phyloP scores from a whole-genome alignment of 2,329 filamentous ascomycete genomes.

The Diplodia scrobiculata region DNA sequence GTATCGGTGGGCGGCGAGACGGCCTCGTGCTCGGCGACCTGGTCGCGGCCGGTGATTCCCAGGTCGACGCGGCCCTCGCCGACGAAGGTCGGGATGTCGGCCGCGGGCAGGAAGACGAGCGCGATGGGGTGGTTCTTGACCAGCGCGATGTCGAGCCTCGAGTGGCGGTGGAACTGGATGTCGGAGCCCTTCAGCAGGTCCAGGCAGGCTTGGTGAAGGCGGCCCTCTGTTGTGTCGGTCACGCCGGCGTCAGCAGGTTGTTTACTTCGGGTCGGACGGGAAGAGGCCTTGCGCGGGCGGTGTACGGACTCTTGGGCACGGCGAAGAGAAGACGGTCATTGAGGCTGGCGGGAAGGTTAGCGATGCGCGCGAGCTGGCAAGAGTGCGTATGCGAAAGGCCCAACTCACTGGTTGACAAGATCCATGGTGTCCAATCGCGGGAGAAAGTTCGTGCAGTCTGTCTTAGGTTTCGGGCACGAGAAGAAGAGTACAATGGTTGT shows the following conservation, averaged over 20 bases:
- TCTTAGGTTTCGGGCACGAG: not conserved
- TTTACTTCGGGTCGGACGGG: not conserved
- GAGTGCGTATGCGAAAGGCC: conserved; percentile 23
- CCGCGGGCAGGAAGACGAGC: conserved; percentile 93
- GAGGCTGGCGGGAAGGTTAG: conserved; percentile 62
- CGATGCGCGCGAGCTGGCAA: conserved; percentile 33
- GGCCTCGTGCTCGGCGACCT: conserved; percentile 87
- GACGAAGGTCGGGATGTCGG: conserved; percentile 96
- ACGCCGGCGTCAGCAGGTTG: conserved; percentile 24
- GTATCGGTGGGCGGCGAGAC: conserved; percentile 51
- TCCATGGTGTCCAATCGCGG: conserved; percentile 38
- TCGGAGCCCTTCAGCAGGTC: conserved; percentile 92
- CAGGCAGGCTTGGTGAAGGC: conserved; percentile 82
- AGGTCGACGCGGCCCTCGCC: conserved; percentile 91
- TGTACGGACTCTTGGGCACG: conserved; percentile 88
- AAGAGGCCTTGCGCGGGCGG: conserved; percentile 25
- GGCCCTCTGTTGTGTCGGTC: conserved; percentile 68
- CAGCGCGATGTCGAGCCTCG: conserved; percentile 92
- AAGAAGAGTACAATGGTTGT: not conserved
- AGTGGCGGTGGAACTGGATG: conserved; percentile 94
- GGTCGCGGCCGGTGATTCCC: conserved; percentile 91
- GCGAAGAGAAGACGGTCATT: conserved; percentile 93
- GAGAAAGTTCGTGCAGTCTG: conserved; percentile 1
- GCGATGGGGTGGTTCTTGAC: conserved; percentile 97
- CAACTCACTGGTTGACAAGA: conserved; percentile 47